Percentiles rank a stretch among this genome's conserved stretches.
Evolutionary conservation across 2,329 filamentous ascomycete genomes (phyloP).

Genomic region (Canariomyces notabilis): DNA sequence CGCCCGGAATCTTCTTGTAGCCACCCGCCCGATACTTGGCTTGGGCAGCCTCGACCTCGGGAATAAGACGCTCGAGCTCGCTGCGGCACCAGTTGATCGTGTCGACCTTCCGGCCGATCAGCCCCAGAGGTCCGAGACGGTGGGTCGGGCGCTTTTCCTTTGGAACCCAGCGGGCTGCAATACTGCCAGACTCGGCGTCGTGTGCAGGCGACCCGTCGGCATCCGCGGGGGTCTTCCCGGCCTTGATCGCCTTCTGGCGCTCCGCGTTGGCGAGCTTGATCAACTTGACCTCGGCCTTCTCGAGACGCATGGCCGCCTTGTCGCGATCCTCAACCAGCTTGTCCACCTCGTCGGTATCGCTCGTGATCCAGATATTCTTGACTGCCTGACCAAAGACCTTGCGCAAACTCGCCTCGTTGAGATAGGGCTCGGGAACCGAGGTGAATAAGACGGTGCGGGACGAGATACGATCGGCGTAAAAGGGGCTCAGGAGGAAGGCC

Average conservation of each 20-base stretch:
- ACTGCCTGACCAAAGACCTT: conserved; percentile 79
- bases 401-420: conserved; percentile 70
- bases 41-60: conserved; percentile 65
- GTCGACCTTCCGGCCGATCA: conserved; percentile 84
- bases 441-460: conserved; percentile 87
- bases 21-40: conserved; percentile 60
- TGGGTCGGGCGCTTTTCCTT: conserved; percentile 73
- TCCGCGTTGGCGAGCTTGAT: conserved; percentile 73
- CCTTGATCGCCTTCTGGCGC: conserved; percentile 63
- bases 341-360: conserved; percentile 70
- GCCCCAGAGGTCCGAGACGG: conserved; percentile 59
- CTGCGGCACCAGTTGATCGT: conserved; percentile 85
- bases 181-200: conserved; percentile 62
- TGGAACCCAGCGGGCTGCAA: conserved; percentile 71
- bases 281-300: conserved; percentile 80
- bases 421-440: conserved; percentile 72
- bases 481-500: conserved; percentile 80
- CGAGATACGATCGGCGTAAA: conserved; percentile 80
- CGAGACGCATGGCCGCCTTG: conserved; percentile 72
- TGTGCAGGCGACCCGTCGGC: conserved; percentile 41
- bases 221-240: conserved; percentile 41
- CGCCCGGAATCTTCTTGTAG: conserved; percentile 63
- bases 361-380: conserved; percentile 77
- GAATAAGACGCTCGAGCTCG: conserved; percentile 70
- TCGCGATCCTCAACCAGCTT: conserved; percentile 79